phyloP scores from a whole-genome alignment of 2,329 filamentous ascomycete genomes.

The Lecanicillium sp. region DNA sequence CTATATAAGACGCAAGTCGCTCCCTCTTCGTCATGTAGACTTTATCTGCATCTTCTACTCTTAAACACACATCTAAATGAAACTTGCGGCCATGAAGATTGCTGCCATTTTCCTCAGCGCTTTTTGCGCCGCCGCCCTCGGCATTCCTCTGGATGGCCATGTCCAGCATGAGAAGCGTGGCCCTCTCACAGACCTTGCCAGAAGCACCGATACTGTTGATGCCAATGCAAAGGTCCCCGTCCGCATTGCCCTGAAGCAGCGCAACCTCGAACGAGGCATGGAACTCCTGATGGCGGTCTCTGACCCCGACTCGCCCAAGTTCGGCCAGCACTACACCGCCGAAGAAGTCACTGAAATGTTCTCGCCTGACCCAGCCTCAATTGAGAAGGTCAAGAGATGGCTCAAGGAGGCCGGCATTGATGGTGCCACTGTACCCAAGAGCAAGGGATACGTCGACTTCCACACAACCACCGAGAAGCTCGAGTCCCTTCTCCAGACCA shows the following conservation, averaged over 20 bases:
- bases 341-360: slow-evolving; percentile 1
- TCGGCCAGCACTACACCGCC: slow-evolving; percentile 10
- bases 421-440: slow-evolving; percentile 42
- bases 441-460: slow-evolving; percentile 37
- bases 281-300: slow-evolving; percentile 7
- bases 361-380: slow-evolving; percentile 29
- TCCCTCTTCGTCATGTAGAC: too few species aligned
- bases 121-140: slow-evolving; percentile 1
- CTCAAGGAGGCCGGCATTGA: slow-evolving; percentile 46
- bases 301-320: slow-evolving; percentile 2
- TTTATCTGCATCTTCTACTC: too few species aligned
- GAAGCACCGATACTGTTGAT: not conserved
- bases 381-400: slow-evolving; percentile 47
- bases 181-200: not conserved
- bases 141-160: slow-evolving; percentile 5
- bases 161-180: slow-evolving; percentile 7
- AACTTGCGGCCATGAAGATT: not conserved
- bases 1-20: too few species aligned
- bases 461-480: slow-evolving; percentile 21
- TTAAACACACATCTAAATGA: too few species aligned
- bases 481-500: slow-evolving; percentile 44
- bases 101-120: slow-evolving; percentile 5
- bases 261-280: slow-evolving; percentile 8
- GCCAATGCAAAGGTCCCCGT: not conserved
- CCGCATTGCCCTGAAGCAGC: slow-evolving; percentile 11